phyloP scores from a whole-genome alignment of 768 basidiomycete species.

The Candolleomyces aberdarensis region DNA sequence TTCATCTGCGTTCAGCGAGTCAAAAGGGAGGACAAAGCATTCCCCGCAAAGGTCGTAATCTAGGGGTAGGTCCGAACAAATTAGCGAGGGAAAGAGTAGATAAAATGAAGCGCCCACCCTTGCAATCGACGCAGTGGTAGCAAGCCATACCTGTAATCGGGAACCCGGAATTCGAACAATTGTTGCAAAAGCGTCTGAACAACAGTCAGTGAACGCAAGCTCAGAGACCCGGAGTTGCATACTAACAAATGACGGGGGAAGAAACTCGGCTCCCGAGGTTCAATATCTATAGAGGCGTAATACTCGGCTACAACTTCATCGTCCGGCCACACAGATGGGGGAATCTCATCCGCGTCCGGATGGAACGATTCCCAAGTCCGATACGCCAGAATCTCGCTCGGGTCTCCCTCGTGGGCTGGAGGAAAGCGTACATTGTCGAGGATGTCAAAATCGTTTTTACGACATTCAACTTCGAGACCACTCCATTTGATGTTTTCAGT shows the following conservation, averaged over 20 bases:
- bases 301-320: neutral
- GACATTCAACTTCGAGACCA: neutral
- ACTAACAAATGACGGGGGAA: neutral
- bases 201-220: neutral
- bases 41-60: slow-evolving; percentile 1
- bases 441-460: neutral
- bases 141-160: neutral
- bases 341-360: neutral
- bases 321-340: neutral
- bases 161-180: neutral
- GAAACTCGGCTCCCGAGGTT: neutral
- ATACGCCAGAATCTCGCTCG: neutral
- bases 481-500: neutral
- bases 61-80: neutral
- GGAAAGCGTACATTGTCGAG: neutral
- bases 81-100: neutral
- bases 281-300: neutral
- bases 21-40: neutral
- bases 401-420: neutral
- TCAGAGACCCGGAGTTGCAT: neutral
- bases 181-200: neutral
- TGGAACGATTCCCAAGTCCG: neutral
- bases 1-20: neutral
- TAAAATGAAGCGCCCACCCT: neutral
- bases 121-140: neutral